Conservation (phyloP, 768 basidiomycete genomes). For the Rubroboletus pulcherrimus region DNA sequence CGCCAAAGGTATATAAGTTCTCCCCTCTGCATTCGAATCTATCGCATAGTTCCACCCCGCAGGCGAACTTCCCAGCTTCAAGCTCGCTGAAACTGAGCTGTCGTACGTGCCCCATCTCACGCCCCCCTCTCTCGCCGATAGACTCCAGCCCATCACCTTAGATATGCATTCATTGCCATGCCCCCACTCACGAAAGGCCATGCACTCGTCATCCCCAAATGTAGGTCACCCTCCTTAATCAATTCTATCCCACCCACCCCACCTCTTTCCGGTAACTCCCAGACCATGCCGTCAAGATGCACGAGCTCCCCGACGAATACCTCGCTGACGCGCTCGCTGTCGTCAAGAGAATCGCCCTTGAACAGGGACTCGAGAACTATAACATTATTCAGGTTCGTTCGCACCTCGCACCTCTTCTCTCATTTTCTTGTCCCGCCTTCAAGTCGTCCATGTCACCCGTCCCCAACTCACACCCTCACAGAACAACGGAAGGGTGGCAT, state of each 20-base stretch:
- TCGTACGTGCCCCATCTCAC: conserved; percentile 45
- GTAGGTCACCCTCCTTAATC: conserved; percentile 37
- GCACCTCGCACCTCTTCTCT: not conserved
- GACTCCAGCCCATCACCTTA: conserved; percentile 21
- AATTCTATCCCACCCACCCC: not conserved
- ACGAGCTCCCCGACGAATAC: conserved; percentile 82
- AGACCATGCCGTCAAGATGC: conserved; percentile 87
- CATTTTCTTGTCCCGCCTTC: not conserved
- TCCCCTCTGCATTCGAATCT: not conserved
- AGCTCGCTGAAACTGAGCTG: conserved; percentile 70
- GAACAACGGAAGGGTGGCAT: conserved; percentile 68
- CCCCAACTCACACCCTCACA: conserved; percentile 17
- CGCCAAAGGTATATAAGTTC: conserved; percentile 66
- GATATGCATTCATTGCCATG: conserved; percentile 88
- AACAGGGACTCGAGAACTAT: conserved; percentile 69
- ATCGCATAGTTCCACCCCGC: not conserved
- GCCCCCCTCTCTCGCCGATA: too few relatives aligned
- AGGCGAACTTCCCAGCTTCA: conserved; percentile 88
- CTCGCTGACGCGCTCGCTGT: conserved; percentile 72
- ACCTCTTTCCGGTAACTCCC: not conserved
- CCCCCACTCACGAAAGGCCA: conserved; percentile 84
- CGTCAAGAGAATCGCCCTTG: conserved; percentile 79
- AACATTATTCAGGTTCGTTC: conserved; percentile 67
- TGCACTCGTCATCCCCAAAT: conserved; percentile 88
- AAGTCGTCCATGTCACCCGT: not conserved